Conservation (phyloP, 1,139 yeast species). For the Nadsonia starkeyi-henricii region DNA sequence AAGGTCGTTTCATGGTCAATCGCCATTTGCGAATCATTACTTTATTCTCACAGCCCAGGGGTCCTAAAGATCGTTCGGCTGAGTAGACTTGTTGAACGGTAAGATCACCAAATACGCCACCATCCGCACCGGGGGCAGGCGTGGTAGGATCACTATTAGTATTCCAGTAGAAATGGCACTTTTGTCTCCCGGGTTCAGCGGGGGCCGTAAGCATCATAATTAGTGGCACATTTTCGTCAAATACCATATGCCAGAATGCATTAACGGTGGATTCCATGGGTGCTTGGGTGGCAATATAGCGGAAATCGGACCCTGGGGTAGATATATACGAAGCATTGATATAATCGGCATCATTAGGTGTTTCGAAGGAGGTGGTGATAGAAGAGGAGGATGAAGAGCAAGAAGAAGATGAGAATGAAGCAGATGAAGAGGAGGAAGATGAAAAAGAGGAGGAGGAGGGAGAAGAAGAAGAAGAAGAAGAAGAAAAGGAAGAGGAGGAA, state of each 20-base stretch:
- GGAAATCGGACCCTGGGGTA: constrained; percentile 20
- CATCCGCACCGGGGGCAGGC: constrained; percentile 12
- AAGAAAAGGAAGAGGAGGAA: no score
- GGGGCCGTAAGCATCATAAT: constrained; percentile 57
- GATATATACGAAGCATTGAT: constrained; percentile 49
- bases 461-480: no score
- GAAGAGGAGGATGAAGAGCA: no score
- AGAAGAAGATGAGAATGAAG: no score
- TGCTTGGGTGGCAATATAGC: constrained; percentile 76
- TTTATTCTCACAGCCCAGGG: constrained; percentile 7
- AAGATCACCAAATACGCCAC: constrained; percentile 7
- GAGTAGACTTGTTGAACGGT: neutral
- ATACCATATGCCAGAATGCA: constrained; percentile 71
- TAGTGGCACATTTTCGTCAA: constrained; percentile 45
- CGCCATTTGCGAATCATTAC: constrained; percentile 15
- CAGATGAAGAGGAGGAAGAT: no score
- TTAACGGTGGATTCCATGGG: constrained; percentile 64
- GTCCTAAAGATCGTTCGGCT: constrained; percentile 1
- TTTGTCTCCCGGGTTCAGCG: constrained; percentile 36
- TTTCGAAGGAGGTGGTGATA: no score
- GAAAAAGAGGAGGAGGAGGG: no score
- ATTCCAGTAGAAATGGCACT: constrained; percentile 46
- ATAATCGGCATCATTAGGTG: constrained; percentile 31
- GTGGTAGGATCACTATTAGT: no score
- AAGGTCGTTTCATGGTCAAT: constrained; percentile 7